These are phyloP conservation scores for Euphorbia pulcherrima DNA, from an alignment of 345 rosid species.

Conservation along the genomic window DNA sequence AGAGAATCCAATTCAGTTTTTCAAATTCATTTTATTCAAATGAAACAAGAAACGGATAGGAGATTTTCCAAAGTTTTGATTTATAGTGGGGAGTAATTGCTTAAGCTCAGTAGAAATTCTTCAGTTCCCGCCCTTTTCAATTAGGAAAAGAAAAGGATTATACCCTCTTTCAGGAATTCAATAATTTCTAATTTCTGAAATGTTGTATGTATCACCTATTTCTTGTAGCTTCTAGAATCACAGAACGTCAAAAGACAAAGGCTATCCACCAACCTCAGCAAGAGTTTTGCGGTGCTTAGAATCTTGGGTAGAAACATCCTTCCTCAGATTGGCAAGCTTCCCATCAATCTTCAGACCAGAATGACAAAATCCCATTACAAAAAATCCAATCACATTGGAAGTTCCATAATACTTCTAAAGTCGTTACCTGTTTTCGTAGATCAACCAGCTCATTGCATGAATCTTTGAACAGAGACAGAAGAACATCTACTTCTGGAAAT, in stretches of 20 bases:
- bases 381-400: not conserved
- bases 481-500: conserved; percentile 93
- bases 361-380: conserved; percentile 15
- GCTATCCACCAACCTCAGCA: conserved; percentile 53
- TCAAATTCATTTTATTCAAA: not conserved
- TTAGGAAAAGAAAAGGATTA: not conserved
- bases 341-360: conserved; percentile 73
- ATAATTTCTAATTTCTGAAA: not conserved
- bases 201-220: not conserved
- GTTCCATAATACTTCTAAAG: conserved; percentile 2
- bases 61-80: not conserved
- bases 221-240: not conserved
- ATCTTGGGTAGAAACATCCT: conserved; percentile 89
- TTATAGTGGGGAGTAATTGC: not conserved
- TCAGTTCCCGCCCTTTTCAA: not conserved
- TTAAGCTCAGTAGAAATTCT: not conserved
- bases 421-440: conserved; percentile 73
- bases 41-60: not conserved
- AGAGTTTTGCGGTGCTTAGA: conserved; percentile 90
- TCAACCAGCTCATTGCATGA: conserved; percentile 86
- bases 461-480: conserved; percentile 77
- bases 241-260: not conserved
- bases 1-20: conserved; percentile 9
- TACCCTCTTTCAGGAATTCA: not conserved
- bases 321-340: conserved; percentile 75